Evolutionary conservation across 257 asterid genomes (phyloP), one percentile per base, ranked within the genome.

Genomic region (Gynochthodes officinalis): DNA sequence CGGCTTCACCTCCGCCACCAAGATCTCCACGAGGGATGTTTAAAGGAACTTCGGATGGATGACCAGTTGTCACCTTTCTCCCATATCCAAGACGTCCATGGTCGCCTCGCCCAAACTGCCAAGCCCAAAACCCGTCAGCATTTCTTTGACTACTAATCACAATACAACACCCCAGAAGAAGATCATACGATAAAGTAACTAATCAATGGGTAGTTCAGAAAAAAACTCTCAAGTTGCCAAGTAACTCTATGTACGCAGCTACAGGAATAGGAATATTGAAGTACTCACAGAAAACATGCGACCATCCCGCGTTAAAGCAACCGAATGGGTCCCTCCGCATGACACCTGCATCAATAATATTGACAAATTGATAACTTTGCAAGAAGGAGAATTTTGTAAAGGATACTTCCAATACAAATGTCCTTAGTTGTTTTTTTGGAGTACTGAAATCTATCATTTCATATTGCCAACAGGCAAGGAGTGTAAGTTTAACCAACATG

Each of bases 61-160:
- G 96, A 35, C 99, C 99, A 0, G 98, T 95, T 0, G 98, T 95
- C 80, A 80, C 78, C 83, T 95, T 95, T 69, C 92, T 84, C 66
- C 99, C 99, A 53, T 95, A 95, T 43, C 98, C 99, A 67, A 95
- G 81, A 49, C 99, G 96, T n/a, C 99, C 99, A 64, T 95, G 99
- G 83, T 95, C 99, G 42, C 99, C 99, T 75, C 99, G 84, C 25
- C 99, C 99, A 58, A 90, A 92, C 98, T 95, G 95, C 73, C 73
- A 77, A 75, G 49, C n/a, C 32, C 70, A 57, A 44, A 50, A 82
- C 37, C 21, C 37, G 30, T 69, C 52, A 49, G 27, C 48, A 61
- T 30, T 14, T 16, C 35, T 7, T 9, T 30, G 33, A 58, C 58
- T 2, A 30, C 13, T 58, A 16, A 13, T 58, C 28, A n/a, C n/a